Conservation (phyloP, 2,329 filamentous ascomycete species). For the Dothidotthia symphoricarpi region DNA sequence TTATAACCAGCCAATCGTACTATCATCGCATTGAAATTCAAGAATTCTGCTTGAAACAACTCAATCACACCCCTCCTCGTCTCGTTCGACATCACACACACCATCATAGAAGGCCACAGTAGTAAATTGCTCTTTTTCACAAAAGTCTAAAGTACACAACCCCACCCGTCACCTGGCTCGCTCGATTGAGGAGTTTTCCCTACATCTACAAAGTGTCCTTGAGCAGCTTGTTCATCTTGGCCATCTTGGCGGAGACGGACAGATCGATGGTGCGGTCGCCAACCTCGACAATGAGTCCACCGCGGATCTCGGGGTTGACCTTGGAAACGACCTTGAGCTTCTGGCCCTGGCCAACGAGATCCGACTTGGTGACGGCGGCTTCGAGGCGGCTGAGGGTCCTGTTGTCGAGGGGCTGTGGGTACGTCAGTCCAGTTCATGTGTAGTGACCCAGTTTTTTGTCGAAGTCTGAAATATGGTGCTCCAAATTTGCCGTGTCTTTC, state of each 20-base stretch:
- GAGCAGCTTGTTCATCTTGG: constrained; percentile 99
- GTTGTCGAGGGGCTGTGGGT: constrained; percentile 73
- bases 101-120: no score
- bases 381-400: constrained; percentile 85
- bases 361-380: constrained; percentile 81
- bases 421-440: constrained; percentile 12
- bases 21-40: no score
- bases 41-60: no score
- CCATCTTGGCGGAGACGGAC: constrained; percentile 88
- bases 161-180: constrained; percentile 1
- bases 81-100: no score
- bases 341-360: constrained; percentile 86
- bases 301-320: constrained; percentile 92
- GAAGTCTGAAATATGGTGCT: no score
- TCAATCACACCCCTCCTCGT: no score
- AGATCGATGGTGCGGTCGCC: constrained; percentile 98
- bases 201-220: constrained; percentile 87
- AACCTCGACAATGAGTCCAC: constrained; percentile 92
- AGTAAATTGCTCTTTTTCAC: no score
- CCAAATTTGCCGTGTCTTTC: background rate
- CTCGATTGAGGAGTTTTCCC: constrained; percentile 14
- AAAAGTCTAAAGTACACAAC: no score
- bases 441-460: no score
- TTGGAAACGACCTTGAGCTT: constrained; percentile 96
- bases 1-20: no score